Base-by-base conservation (phyloP, 1,284 basidiomycete species). In the Naganishia sp. region DNA sequence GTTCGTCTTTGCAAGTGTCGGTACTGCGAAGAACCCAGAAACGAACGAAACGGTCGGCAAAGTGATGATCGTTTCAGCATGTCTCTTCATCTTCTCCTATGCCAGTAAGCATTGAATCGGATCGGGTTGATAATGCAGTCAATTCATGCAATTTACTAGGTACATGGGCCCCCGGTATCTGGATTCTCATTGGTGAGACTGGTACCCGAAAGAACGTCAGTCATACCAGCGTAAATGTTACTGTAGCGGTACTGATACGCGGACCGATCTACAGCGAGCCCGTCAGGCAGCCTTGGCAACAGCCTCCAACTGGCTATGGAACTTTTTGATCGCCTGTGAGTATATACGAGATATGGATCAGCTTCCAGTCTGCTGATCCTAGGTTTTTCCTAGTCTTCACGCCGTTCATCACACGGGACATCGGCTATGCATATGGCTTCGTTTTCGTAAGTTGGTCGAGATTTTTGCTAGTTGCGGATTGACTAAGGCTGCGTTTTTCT, bases 171-270 rank as follows among this genome's bases (percentile, higher is more conserved):
- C 66, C 62, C 28, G 86, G 87, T 64, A 79, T 89, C 62, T 90
- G 88, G 88, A 89, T 88, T 75, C 80, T 89, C 23, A 87, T 87
- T 67, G 87, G 87, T 43, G 89, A 91, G 78, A 88, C 87, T 1
- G 90, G 90, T 83, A 85, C 87, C 0, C 88, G 87, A 15, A 81
- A 85, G 49, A 89, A 66, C 64, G 64, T 66, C 41, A 60, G 64
- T 53, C 42, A 39, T 52, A 7, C 6, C 13, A 49, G 25, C 18
- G 45, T n/a, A 18, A 46, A 46, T 31, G 1, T 15, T 2, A 18
- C 11, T 32, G 7, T 32, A 18, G 2, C 31, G 18, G 21, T 39
- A 31, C 35, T 63, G 47, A 42, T 13, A 28, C 9, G 25, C 3
- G 28, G 10, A n/a, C 39, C 52, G 17, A 18, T 25, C 13, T n/a